Evolutionary conservation across 441 rosid species (phyloP), one percentile per base, ranked within the genome.

Genomic region (Pelargonium myrrhifolium): DNA sequence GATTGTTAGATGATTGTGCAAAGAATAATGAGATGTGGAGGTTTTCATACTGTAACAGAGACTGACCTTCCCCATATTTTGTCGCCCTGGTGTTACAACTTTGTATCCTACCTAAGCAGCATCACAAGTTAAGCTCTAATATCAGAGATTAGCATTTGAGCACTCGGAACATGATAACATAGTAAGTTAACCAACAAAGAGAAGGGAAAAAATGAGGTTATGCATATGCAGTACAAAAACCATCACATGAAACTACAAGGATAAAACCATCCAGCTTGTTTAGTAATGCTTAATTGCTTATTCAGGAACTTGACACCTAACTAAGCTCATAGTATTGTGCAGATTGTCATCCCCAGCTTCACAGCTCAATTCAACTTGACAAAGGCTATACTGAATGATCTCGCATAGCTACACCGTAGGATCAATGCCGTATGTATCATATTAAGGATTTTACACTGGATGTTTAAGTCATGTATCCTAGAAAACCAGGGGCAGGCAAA

Each of bases 21-120:
- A 68, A 69, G 15, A 31, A 58, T 17, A 14, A 28, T 39, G 49
- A 74, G 45, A 58, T 9, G 73, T 21, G 24, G 1, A 40, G 45
- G 18, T 21, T 58, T 37, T 47, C 24, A 49, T 60, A 53, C 65
- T 60, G 49, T 22, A 64, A 18, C 35, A 64, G 28, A 31, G 40
- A 60, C 73, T 65, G 68, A 89, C 97, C 96, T 90, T 90, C 65
- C 97, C 96, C n/a, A 93, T 83, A 76, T 77, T 77, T 67, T 77
- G 72, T n/a, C 75, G 74, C 42, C 82, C 80, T 12, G 85, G 83
- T 31, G 88, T 89, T 58, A 87, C 80, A 26, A 93, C 94, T 83
- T 81, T 79, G 74, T 90, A 87, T 71, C 97, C 98, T 69, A 93
- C 96, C 97, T 93, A 82, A 67, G 74, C 78, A 75, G 74, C 67